Conservation (phyloP, 2,329 filamentous ascomycete genomes). For the Arthrinium phaeospermum region DNA sequence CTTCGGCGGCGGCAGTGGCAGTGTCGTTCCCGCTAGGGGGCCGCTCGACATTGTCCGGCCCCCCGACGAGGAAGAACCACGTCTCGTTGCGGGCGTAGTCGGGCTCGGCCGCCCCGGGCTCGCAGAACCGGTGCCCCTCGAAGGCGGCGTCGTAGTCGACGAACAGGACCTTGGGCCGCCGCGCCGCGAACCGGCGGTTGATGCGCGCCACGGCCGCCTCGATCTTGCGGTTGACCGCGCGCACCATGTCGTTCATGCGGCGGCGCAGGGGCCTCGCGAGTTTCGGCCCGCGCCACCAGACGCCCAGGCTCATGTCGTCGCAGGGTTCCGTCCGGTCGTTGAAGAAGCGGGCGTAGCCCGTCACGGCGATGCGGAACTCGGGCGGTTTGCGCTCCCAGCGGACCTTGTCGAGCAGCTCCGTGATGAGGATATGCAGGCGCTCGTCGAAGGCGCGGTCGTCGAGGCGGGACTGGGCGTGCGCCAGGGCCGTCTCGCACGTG, state of each 20-base stretch:
- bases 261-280: conserved; percentile 45
- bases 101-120: conserved; percentile 47
- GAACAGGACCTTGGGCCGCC: conserved; percentile 45
- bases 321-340: conserved; percentile 50
- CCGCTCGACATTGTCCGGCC: conserved; percentile 43
- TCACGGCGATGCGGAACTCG: conserved; percentile 50
- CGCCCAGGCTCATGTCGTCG: conserved; percentile 49
- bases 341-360: conserved; percentile 56
- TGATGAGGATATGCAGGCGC: conserved; percentile 45
- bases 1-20: neutral
- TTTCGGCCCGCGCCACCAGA: conserved; percentile 52
- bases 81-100: conserved; percentile 50
- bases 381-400: conserved; percentile 52
- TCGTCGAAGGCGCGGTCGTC: conserved; percentile 45
- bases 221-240: conserved; percentile 49
- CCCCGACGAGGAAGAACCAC: conserved; percentile 56
- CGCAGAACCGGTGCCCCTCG: conserved; percentile 53
- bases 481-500: conserved; percentile 49
- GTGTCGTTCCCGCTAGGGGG: conserved; percentile 28
- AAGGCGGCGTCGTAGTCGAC: conserved; percentile 52
- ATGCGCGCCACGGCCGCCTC: conserved; percentile 41
- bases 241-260: conserved; percentile 52
- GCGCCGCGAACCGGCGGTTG: conserved; percentile 42
- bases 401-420: conserved; percentile 50
- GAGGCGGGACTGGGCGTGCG: conserved; percentile 41